Evolutionary conservation across 257 asterid genomes (phyloP).

Genomic region (Lithospermum erythrorhizon): DNA sequence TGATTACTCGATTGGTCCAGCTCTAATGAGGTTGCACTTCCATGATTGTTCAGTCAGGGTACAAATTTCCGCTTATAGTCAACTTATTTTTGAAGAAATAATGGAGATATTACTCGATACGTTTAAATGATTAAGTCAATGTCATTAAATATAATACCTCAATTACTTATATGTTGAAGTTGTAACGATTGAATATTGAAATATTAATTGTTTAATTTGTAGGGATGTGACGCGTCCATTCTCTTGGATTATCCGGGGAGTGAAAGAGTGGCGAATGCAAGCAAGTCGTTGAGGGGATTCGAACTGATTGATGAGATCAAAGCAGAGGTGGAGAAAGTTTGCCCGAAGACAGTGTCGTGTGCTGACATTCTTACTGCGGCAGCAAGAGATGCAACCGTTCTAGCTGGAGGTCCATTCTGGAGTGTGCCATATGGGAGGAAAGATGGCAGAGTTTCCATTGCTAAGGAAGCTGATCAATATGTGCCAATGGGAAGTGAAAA

Average conservation of each 20-base stretch:
- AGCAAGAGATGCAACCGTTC: conserved; percentile 62
- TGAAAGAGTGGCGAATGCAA: conserved; percentile 42
- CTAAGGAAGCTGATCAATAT: conserved; percentile 40
- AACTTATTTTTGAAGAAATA: neutral
- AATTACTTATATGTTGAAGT: neutral
- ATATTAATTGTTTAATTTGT: neutral
- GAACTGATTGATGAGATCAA: conserved; percentile 54
- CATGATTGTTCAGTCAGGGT: conserved; percentile 82
- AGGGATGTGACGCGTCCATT: conserved; percentile 84
- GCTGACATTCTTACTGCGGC: conserved; percentile 70
- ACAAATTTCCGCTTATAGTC: conserved; percentile 1
- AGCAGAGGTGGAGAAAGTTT: conserved; percentile 42
- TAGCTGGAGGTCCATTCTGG: conserved; percentile 71
- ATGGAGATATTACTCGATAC: neutral
- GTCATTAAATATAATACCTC: neutral
- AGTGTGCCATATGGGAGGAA: conserved; percentile 76
- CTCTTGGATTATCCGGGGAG: conserved; percentile 49
- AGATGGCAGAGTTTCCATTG: conserved; percentile 57
- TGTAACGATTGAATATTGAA: too few relatives aligned
- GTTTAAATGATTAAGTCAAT: neutral
- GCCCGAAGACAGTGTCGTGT: conserved; percentile 70
- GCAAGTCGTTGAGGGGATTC: conserved; percentile 62
- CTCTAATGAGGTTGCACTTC: conserved; percentile 67
- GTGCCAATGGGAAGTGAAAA: conserved; percentile 66
- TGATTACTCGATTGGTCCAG: conserved; percentile 56